These are phyloP conservation scores for Biancaea sappan DNA, from an alignment of 306 rosid species.

Conservation along the genomic window DNA sequence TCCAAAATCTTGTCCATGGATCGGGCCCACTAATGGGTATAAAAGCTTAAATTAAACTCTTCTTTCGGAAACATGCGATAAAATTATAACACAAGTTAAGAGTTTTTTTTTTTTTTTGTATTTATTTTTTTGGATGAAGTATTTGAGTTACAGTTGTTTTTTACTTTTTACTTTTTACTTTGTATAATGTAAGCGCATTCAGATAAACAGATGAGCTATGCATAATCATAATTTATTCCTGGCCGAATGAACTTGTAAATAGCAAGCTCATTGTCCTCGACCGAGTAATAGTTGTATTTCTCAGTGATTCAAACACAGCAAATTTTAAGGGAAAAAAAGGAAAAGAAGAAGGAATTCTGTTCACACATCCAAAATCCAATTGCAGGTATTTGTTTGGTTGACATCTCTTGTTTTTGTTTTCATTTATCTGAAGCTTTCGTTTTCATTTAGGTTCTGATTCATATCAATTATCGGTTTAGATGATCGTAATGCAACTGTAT, in stretches of 20 bases:
- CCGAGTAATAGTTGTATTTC: constrained; percentile 33
- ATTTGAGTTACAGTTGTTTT: too few species aligned
- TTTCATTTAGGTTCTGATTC: constrained; percentile 6
- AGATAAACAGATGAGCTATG: too few species aligned
- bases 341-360: background rate
- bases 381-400: constrained; percentile 45
- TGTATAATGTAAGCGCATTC: too few species aligned
- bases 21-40: too few species aligned
- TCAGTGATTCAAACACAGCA: constrained; percentile 16
- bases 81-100: too few species aligned
- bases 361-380: constrained; percentile 33
- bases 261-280: constrained; percentile 42
- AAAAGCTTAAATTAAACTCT: too few species aligned
- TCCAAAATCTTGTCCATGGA: too few species aligned
- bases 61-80: too few species aligned
- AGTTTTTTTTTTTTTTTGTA: too few species aligned
- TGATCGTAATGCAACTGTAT: background rate
- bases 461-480: background rate
- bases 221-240: background rate
- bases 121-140: too few species aligned
- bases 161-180: too few species aligned
- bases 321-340: background rate
- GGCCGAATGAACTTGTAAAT: constrained; percentile 11
- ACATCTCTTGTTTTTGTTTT: constrained; percentile 8
- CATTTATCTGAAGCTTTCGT: background rate